phyloP scores from a whole-genome alignment of 257 asterid genomes.

The Solanum tacnaense region DNA sequence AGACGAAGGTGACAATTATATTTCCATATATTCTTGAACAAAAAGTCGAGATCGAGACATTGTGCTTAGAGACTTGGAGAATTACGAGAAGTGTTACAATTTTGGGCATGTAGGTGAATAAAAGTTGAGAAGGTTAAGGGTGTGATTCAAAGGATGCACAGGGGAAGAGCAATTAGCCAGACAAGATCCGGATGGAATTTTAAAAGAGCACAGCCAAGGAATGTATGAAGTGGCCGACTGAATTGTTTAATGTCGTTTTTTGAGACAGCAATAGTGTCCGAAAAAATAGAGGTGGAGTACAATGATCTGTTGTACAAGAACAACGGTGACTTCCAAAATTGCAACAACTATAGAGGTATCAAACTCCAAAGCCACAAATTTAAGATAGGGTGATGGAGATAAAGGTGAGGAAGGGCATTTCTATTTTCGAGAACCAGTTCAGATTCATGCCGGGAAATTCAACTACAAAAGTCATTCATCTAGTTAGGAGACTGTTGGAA shows the following conservation, averaged over 20 bases:
- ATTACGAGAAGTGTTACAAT: neutral
- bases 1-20: neutral
- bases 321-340: neutral
- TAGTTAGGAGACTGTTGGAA: neutral
- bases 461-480: neutral
- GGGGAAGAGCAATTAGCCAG: neutral
- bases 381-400: neutral
- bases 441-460: neutral
- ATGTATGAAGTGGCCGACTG: neutral
- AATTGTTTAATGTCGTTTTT: neutral
- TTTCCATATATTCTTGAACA: neutral
- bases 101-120: neutral
- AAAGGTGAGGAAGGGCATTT: neutral
- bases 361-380: neutral
- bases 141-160: neutral
- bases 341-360: neutral
- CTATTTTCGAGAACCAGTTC: neutral
- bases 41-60: neutral
- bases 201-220: neutral
- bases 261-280: neutral
- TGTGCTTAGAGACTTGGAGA: neutral
- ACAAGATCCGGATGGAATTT: neutral
- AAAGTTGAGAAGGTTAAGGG: neutral
- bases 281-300: neutral
- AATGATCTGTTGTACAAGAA: neutral